phyloP scores from a whole-genome alignment of 441 rosid species.

The Erodium chrysanthum region DNA sequence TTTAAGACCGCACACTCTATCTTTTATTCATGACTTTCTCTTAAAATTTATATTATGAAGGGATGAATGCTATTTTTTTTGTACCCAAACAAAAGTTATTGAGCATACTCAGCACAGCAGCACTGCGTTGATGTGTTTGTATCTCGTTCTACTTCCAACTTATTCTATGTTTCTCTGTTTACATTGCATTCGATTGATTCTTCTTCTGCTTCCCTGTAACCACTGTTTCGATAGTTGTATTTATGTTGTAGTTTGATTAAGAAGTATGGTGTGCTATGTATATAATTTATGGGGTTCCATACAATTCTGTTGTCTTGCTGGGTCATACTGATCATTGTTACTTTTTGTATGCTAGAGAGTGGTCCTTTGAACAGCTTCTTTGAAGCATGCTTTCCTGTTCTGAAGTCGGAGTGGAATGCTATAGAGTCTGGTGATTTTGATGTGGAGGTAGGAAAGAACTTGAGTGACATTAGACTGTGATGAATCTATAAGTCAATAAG shows the following conservation, averaged over 20 bases:
- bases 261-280: background rate
- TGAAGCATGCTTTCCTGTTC: slow-evolving; percentile 60
- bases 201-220: background rate
- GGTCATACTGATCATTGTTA: slow-evolving; percentile 3
- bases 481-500: slow-evolving; percentile 5
- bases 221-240: background rate
- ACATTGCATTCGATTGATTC: background rate
- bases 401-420: slow-evolving; percentile 71
- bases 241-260: background rate
- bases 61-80: background rate
- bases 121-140: background rate
- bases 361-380: slow-evolving; percentile 39
- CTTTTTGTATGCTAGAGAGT: slow-evolving; percentile 34
- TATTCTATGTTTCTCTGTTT: background rate
- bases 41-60: no score
- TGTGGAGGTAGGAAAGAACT: slow-evolving; percentile 21
- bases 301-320: background rate
- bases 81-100: background rate
- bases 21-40: no score
- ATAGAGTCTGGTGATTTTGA: slow-evolving; percentile 31
- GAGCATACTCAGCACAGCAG: background rate
- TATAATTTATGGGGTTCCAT: background rate
- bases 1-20: background rate
- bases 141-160: background rate
- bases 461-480: slow-evolving; percentile 18